A percentile compares a stretch with the other conserved stretches of the same genome.
phyloP scores from a whole-genome alignment of 306 rosid species.

The Gastrolobium bilobum region DNA sequence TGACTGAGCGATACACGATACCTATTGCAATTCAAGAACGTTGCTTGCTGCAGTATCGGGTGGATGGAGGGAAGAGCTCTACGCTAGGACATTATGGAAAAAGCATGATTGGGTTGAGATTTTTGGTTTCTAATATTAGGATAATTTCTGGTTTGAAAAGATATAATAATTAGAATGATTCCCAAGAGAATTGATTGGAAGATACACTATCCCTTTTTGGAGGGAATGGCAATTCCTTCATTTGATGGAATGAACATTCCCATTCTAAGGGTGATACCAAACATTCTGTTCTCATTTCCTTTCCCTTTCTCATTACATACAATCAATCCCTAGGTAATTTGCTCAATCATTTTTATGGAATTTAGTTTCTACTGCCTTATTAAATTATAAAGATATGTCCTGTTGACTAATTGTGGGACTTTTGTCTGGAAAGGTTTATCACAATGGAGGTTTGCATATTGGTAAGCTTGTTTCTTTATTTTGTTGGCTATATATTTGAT shows the following conservation, averaged over 20 bases:
- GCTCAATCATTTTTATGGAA: constrained; percentile 30
- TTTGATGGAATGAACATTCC: constrained; percentile 37
- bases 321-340: background rate
- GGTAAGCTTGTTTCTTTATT: constrained; percentile 65
- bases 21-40: background rate
- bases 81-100: background rate
- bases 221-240: constrained; percentile 7
- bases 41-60: background rate
- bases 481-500: constrained; percentile 23
- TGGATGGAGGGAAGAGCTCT: background rate
- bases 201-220: background rate
- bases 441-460: constrained; percentile 68
- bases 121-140: constrained; percentile 17
- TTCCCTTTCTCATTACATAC: constrained; percentile 10
- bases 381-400: constrained; percentile 32
- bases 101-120: background rate
- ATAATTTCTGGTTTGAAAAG: constrained; percentile 29
- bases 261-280: constrained; percentile 3
- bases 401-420: constrained; percentile 60
- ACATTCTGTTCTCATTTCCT: constrained; percentile 29
- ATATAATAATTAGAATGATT: background rate
- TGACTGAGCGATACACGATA: too few relatives aligned
- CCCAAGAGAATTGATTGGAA: background rate
- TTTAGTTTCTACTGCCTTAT: constrained; percentile 17
- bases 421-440: constrained; percentile 62